Evolutionary conservation across 192 early-diverging fungal genomes (phyloP).

Genomic region (Coemansia sp.): DNA sequence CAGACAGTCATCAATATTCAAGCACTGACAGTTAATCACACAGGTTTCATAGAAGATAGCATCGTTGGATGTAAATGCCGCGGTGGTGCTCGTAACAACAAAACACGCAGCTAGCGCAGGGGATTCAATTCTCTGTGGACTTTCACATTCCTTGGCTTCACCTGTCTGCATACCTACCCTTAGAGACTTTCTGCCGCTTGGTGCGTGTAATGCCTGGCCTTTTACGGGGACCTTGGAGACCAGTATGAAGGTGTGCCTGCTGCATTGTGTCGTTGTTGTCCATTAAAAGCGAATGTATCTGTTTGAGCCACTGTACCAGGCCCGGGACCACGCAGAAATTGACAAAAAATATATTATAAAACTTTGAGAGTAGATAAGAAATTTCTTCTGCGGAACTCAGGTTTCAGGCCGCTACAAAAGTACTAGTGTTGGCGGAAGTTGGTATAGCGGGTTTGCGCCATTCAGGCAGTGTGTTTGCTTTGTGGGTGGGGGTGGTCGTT

Average conservation of each 20-base stretch:
- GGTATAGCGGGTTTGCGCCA: too few relatives aligned
- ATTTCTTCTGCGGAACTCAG: too few relatives aligned
- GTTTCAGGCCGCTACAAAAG: too few relatives aligned
- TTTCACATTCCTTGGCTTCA: neutral
- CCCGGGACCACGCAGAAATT: neutral
- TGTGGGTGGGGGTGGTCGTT: too few relatives aligned
- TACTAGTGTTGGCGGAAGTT: too few relatives aligned
- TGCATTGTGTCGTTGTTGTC: conserved; percentile 1
- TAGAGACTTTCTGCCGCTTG: conserved; percentile 52
- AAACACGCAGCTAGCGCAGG: neutral
- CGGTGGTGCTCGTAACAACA: neutral
- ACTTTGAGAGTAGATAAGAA: too few relatives aligned
- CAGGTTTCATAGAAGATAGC: neutral
- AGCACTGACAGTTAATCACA: neutral
- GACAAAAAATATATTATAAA: neutral
- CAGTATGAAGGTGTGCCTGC: neutral
- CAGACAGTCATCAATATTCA: neutral
- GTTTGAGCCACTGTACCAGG: neutral
- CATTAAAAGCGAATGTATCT: neutral
- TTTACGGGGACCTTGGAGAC: neutral
- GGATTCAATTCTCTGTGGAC: neutral
- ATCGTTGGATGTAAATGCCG: neutral
- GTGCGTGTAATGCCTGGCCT: conserved; percentile 24
- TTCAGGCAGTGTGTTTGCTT: too few relatives aligned
- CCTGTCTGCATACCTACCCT: conserved; percentile 21